Evolutionary conservation across 441 rosid genomes (phyloP).

Genomic region (Hura crepitans): DNA sequence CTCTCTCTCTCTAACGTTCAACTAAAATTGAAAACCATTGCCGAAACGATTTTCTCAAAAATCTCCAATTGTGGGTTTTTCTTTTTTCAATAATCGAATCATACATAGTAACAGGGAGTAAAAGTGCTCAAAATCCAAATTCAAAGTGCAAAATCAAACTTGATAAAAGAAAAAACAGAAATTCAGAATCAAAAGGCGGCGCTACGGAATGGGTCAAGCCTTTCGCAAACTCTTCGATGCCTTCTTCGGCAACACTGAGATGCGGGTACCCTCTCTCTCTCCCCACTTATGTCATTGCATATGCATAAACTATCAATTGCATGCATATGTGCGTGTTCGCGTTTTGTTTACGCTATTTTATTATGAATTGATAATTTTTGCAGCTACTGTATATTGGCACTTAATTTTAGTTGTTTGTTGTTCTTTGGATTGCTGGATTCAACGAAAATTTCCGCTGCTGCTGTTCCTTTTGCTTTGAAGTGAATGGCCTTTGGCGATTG

Average conservation of each 20-base stretch:
- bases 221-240: slow-evolving; percentile 91
- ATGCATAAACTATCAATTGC: too few relatives aligned
- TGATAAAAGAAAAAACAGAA: too few relatives aligned
- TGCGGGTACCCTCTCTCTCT: slow-evolving; percentile 60
- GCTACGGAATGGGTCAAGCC: slow-evolving; percentile 67
- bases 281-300: too few relatives aligned
- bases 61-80: neutral
- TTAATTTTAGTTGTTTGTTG: neutral
- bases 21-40: neutral
- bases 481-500: neutral
- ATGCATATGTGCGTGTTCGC: neutral
- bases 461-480: neutral
- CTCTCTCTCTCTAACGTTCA: neutral
- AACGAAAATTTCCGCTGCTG: neutral
- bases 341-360: neutral
- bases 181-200: neutral
- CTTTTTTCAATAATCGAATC: neutral
- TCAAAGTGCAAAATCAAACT: neutral
- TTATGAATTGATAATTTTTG: neutral
- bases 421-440: neutral
- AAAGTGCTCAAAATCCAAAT: neutral
- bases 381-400: neutral
- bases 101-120: neutral
- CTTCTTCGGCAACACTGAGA: slow-evolving; percentile 95
- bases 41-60: neutral